A percentile compares a stretch with the other conserved stretches of the same genome.
phyloP scores from a whole-genome alignment of 768 basidiomycete species.

The Mycena galericulata region DNA sequence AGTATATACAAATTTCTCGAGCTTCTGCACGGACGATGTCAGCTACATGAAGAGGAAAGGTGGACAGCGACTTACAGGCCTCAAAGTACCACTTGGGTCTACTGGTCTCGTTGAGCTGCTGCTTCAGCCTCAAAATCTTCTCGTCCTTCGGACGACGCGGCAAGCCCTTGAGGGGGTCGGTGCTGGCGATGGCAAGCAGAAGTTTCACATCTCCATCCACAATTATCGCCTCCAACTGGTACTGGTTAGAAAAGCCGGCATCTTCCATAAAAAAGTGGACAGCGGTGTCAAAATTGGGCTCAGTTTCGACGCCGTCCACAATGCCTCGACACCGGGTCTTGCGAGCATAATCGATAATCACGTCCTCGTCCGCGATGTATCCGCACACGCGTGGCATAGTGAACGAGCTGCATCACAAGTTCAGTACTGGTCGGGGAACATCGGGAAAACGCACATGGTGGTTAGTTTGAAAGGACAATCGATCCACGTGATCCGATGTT shows the following conservation, averaged over 20 bases:
- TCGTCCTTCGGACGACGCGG: background rate
- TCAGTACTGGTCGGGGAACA: background rate
- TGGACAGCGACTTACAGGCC: background rate
- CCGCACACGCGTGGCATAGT: background rate
- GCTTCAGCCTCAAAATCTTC: background rate
- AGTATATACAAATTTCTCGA: background rate
- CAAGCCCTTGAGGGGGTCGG: background rate
- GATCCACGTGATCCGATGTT: background rate
- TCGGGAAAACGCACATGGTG: background rate
- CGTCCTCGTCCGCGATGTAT: background rate
- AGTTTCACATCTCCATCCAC: background rate
- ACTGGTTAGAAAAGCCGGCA: slow-evolving; percentile 1
- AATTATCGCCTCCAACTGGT: background rate
- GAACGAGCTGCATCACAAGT: background rate
- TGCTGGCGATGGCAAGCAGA: background rate
- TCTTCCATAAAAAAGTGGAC: background rate
- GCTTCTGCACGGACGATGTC: background rate
- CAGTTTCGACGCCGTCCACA: slow-evolving; percentile 1
- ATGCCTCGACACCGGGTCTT: background rate
- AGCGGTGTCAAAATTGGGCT: background rate
- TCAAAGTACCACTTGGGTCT: background rate
- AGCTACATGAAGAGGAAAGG: background rate
- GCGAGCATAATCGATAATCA: background rate
- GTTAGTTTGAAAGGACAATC: background rate
- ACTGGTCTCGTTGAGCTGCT: background rate